Percentiles rank a stretch among this genome's conserved stretches.
Evolutionary conservation across 1,284 basidiomycete species (phyloP).

Genomic region (Ustilago curta): DNA sequence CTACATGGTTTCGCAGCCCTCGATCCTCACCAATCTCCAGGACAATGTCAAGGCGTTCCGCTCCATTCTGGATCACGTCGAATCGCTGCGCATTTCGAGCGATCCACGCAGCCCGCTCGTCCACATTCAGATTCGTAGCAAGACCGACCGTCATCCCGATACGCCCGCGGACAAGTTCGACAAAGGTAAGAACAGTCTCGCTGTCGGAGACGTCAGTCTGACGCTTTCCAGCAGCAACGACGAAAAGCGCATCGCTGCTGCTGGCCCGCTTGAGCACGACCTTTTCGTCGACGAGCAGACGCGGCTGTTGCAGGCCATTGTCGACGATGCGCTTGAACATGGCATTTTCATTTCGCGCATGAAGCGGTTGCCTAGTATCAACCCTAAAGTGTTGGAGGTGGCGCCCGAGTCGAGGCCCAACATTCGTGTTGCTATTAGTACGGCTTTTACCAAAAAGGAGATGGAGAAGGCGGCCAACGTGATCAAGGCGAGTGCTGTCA

Average conservation of each 20-base stretch:
- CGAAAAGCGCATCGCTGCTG: slow-evolving; percentile 26
- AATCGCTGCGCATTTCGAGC: slow-evolving; percentile 84
- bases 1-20: slow-evolving; percentile 76
- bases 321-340: slow-evolving; percentile 59
- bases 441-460: slow-evolving; percentile 86
- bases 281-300: slow-evolving; percentile 57
- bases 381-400: slow-evolving; percentile 54
- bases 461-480: slow-evolving; percentile 85
- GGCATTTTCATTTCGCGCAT: slow-evolving; percentile 58
- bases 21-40: slow-evolving; percentile 80
- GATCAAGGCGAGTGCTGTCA: slow-evolving; percentile 80
- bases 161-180: slow-evolving; percentile 55
- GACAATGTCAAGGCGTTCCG: slow-evolving; percentile 84
- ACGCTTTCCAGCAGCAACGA: slow-evolving; percentile 36
- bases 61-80: slow-evolving; percentile 78
- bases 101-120: slow-evolving; percentile 87
- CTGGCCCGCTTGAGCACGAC: slow-evolving; percentile 45
- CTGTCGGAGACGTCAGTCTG: slow-evolving; percentile 43
- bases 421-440: slow-evolving; percentile 83
- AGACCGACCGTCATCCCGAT: slow-evolving; percentile 58
- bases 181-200: slow-evolving; percentile 42
- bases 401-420: slow-evolving; percentile 75
- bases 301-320: slow-evolving; percentile 58
- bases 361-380: slow-evolving; percentile 61
- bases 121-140: slow-evolving; percentile 79